Percentiles rank a stretch among this genome's conserved stretches.
phyloP scores from a whole-genome alignment of 2,329 filamentous ascomycete genomes.

The Ophioceras dolichostomum region DNA sequence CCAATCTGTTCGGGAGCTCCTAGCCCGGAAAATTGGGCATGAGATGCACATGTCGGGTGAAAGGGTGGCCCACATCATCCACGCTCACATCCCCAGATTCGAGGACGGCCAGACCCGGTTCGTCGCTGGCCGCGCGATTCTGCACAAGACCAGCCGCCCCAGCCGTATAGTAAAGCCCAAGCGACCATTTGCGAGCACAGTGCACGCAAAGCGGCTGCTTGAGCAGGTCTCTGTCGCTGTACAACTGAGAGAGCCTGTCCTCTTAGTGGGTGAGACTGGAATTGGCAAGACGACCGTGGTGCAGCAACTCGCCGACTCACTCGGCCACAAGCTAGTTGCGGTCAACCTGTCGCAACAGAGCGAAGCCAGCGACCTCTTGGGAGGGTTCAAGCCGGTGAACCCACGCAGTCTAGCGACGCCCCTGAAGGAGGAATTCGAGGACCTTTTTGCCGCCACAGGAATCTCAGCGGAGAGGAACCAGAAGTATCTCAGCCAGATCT shows the following conservation, averaged over 20 bases:
- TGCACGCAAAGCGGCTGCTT: constrained; percentile 69
- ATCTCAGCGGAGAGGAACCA: constrained; percentile 84
- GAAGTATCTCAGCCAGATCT: constrained; percentile 69
- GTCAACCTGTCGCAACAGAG: constrained; percentile 98
- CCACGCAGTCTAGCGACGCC: constrained; percentile 78
- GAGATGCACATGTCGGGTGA: constrained; percentile 80
- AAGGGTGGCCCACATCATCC: constrained; percentile 65
- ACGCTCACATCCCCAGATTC: constrained; percentile 58
- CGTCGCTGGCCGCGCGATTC: constrained; percentile 51
- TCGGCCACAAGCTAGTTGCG: constrained; percentile 78
- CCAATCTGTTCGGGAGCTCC: constrained; percentile 40
- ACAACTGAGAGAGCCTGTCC: constrained; percentile 71
- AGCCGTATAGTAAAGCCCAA: constrained; percentile 37
- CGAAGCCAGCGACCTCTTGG: constrained; percentile 88
- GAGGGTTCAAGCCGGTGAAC: constrained; percentile 94
- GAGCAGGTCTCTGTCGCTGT: constrained; percentile 82
- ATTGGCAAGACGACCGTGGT: constrained; percentile 96
- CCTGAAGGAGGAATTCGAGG: constrained; percentile 86
- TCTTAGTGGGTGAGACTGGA: constrained; percentile 97
- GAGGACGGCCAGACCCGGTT: constrained; percentile 47
- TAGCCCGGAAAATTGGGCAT: constrained; percentile 65
- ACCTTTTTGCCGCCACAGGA: constrained; percentile 70
- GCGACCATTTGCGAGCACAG: constrained; percentile 76
- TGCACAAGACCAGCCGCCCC: constrained; percentile 45
- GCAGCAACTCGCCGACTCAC: constrained; percentile 74